Evolutionary conservation across 768 basidiomycete genomes (phyloP).

Genomic region (Tulasnella sp.): DNA sequence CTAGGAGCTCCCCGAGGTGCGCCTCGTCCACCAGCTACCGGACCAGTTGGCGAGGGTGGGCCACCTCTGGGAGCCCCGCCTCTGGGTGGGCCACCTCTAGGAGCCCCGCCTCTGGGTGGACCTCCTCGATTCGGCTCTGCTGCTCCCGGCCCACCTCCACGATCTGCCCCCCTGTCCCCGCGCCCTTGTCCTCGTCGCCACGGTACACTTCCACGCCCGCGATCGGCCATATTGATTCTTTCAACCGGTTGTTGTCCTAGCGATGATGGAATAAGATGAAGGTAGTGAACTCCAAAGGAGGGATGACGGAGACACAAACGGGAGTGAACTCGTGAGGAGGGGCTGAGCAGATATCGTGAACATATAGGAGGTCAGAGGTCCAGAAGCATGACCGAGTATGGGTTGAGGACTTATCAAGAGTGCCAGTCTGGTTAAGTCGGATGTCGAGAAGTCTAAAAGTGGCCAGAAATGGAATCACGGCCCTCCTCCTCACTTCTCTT

Average conservation of each 20-base stretch:
- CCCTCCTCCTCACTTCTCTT: not conserved
- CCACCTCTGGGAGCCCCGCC: not conserved
- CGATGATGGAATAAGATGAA: not conserved
- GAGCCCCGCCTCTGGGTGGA: not conserved
- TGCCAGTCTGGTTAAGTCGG: not conserved
- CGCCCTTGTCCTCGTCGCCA: not conserved
- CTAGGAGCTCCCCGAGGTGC: not conserved
- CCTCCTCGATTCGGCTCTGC: not conserved
- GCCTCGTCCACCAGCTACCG: not conserved
- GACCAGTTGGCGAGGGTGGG: not conserved
- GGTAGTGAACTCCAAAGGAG: not conserved
- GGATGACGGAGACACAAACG: not conserved
- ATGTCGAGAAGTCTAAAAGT: not conserved
- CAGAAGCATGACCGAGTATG: not conserved
- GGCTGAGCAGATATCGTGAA: not conserved
- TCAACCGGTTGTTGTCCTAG: not conserved
- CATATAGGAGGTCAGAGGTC: not conserved
- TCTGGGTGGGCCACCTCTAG: not conserved
- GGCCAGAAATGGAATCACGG: not conserved
- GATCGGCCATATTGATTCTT: not conserved
- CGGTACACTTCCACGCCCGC: not conserved
- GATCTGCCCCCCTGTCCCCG: not conserved
- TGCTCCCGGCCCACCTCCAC: not conserved
- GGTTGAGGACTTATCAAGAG: not conserved
- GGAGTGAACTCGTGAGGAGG: not conserved